Evolutionary conservation across 2,329 filamentous ascomycete species (phyloP).

Genomic region (Nannizzia gypsea): DNA sequence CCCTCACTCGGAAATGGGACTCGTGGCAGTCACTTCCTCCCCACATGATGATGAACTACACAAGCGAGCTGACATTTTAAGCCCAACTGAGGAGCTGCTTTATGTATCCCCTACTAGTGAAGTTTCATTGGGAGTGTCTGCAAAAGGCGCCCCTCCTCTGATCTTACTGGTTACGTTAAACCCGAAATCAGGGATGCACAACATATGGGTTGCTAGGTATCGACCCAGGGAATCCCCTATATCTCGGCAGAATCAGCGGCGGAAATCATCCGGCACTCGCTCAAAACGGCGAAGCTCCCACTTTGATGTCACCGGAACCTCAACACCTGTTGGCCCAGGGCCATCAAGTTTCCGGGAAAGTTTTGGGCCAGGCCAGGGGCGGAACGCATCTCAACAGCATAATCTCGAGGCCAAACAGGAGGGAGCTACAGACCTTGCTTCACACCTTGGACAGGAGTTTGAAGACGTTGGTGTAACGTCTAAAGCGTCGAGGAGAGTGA

Average conservation of each 20-base stretch:
- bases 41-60: conserved; percentile 20
- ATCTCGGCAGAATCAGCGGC: conserved; percentile 21
- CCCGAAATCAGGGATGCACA: conserved; percentile 61
- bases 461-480: conserved; percentile 42
- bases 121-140: conserved; percentile 9
- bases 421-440: conserved; percentile 48
- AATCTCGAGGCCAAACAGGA: conserved; percentile 43
- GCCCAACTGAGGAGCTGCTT: conserved; percentile 68
- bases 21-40: conserved; percentile 53
- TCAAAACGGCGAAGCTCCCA: conserved; percentile 58
- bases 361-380: conserved; percentile 44
- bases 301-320: conserved; percentile 56
- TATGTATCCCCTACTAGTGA: conserved; percentile 63
- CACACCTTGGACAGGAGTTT: conserved; percentile 59
- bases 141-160: conserved; percentile 41
- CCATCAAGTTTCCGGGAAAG: conserved; percentile 63
- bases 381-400: conserved; percentile 30
- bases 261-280: conserved; percentile 43
- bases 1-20: conserved; percentile 71
- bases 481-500: conserved; percentile 67
- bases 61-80: conserved; percentile 47
- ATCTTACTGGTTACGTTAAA: conserved; percentile 74
- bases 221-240: conserved; percentile 51
- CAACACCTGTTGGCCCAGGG: conserved; percentile 56
- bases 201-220: conserved; percentile 74